A percentile compares a stretch with the other conserved stretches of the same genome.
Evolutionary conservation across 179 eudicot genomes (phyloP).

Genomic region (Sideroxylon spinosum): DNA sequence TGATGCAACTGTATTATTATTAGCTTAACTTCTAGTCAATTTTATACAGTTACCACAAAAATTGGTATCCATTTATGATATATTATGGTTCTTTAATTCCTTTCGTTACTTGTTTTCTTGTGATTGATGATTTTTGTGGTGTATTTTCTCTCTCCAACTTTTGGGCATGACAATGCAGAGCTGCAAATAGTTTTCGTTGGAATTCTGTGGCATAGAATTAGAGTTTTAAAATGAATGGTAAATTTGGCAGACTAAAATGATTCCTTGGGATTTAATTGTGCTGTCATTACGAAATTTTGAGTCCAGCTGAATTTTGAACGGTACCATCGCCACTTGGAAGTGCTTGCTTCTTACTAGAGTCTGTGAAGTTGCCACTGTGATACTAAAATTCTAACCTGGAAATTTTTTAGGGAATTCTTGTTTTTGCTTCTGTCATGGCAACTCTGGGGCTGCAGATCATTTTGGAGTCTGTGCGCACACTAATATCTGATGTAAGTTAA

Average conservation of each 20-base stretch:
- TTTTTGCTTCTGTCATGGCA: slow-evolving; percentile 97
- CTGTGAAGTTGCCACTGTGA: background rate
- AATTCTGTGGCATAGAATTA: background rate
- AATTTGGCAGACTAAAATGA: too few relatives aligned
- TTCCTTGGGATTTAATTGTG: background rate
- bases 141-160: background rate
- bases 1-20: background rate
- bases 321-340: background rate
- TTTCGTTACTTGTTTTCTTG: background rate
- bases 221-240: background rate
- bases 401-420: slow-evolving; percentile 72
- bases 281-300: background rate
- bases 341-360: background rate
- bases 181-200: background rate
- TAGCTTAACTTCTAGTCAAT: background rate
- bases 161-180: background rate
- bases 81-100: background rate
- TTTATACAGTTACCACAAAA: background rate
- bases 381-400: background rate
- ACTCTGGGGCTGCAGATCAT: slow-evolving; percentile 88
- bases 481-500: slow-evolving; percentile 52
- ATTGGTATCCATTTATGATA: background rate
- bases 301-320: background rate
- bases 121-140: background rate
- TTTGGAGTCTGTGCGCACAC: slow-evolving; percentile 69